Evolutionary conservation across 129 eudicot genomes (phyloP).

Genomic region (Arctium lappa): DNA sequence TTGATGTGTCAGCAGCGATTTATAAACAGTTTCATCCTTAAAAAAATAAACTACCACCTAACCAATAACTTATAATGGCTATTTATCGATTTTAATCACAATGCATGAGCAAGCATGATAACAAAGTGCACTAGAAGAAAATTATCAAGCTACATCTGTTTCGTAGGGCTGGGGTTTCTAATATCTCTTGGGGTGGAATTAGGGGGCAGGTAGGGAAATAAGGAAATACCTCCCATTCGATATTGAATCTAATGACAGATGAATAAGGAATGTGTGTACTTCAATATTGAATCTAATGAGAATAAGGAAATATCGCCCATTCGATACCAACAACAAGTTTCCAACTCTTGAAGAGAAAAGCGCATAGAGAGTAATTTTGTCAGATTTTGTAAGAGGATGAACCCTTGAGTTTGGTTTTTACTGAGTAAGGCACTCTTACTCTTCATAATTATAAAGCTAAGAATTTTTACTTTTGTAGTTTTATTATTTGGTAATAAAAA

Average conservation of each 20-base stretch:
- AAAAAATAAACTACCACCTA: background rate
- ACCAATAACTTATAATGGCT: background rate
- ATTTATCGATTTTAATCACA: background rate
- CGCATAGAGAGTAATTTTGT: background rate
- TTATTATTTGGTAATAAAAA: background rate
- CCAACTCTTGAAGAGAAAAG: background rate
- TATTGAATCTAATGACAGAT: background rate
- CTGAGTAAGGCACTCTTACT: background rate
- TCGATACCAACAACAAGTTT: background rate
- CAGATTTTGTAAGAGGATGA: background rate
- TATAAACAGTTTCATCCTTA: background rate
- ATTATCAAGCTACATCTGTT: background rate
- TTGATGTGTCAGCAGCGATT: conserved; percentile 6
- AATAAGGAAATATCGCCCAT: background rate
- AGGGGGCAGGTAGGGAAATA: background rate
- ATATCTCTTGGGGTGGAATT: background rate
- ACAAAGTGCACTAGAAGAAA: background rate
- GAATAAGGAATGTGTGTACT: background rate
- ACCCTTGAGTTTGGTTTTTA: background rate
- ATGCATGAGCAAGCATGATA: background rate
- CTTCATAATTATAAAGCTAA: background rate
- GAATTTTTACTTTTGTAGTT: background rate
- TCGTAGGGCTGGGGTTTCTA: background rate
- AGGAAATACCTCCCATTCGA: background rate
- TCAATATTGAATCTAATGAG: background rate